Evolutionary conservation across 1,284 basidiomycete genomes (phyloP).

Genomic region (Puccinia hordei): DNA sequence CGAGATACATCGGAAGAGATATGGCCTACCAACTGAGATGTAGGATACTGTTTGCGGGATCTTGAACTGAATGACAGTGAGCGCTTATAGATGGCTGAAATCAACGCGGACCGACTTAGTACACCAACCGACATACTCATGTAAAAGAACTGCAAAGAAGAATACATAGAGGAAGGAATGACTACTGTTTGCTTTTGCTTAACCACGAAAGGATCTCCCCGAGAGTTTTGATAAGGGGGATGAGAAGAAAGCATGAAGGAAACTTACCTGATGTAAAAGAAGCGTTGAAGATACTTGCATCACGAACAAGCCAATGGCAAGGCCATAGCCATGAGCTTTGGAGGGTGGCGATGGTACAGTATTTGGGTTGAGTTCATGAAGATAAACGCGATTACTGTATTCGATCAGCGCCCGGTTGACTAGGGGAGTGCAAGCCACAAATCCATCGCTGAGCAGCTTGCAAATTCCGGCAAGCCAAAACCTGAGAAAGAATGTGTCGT

Average conservation of each 20-base stretch:
- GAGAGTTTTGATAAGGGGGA: not conserved
- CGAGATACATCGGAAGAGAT: constrained; percentile 89
- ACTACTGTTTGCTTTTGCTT: constrained; percentile 6
- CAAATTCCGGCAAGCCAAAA: constrained; percentile 79
- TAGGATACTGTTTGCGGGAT: constrained; percentile 77
- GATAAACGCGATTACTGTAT: constrained; percentile 10
- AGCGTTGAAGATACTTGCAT: constrained; percentile 24
- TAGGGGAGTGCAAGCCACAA: constrained; percentile 1
- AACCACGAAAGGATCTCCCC: not conserved
- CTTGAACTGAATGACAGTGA: constrained; percentile 75
- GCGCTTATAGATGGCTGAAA: constrained; percentile 81
- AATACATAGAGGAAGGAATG: constrained; percentile 9
- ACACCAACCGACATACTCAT: constrained; percentile 74
- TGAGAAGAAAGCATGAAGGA: not conserved
- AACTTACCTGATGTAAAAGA: constrained; percentile 21
- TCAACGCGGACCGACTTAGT: constrained; percentile 79
- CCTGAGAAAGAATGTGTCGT: constrained; percentile 77
- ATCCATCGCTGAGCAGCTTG: constrained; percentile 66
- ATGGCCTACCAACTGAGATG: constrained; percentile 85
- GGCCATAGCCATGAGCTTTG: constrained; percentile 13
- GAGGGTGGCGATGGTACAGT: not conserved
- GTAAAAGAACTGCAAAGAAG: constrained; percentile 64
- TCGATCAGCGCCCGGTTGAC: constrained; percentile 20
- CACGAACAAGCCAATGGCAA: constrained; percentile 13
- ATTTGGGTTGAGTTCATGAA: constrained; percentile 1